Evolutionary conservation across 345 rosid genomes (phyloP).

Genomic region (Boechera stricta): DNA sequence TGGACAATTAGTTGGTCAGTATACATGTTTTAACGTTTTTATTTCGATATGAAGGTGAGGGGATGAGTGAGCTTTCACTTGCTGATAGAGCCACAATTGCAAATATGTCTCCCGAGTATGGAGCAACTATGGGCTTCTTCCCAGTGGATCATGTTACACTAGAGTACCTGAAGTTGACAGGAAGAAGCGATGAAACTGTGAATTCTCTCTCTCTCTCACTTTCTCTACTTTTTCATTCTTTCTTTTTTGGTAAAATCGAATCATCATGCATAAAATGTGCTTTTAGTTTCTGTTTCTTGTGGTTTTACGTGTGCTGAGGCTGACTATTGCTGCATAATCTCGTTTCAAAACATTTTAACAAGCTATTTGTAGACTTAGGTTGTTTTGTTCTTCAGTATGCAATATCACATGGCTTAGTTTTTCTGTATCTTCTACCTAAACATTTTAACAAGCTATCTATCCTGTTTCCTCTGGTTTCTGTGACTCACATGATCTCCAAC

Average conservation of each 20-base stretch:
- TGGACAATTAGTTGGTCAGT: neutral
- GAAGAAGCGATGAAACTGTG: constrained; percentile 89
- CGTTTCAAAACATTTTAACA: neutral
- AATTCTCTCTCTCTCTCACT: constrained; percentile 41
- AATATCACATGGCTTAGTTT: neutral
- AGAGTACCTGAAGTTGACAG: constrained; percentile 85
- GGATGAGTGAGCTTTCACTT: constrained; percentile 79
- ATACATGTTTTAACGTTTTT: constrained; percentile 6
- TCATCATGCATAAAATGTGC: constrained; percentile 11
- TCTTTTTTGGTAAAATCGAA: neutral
- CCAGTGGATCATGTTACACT: constrained; percentile 91
- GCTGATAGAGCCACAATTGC: constrained; percentile 95
- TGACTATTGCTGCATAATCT: neutral
- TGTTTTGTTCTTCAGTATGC: constrained; percentile 17
- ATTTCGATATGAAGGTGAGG: constrained; percentile 61
- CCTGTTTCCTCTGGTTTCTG: constrained; percentile 13
- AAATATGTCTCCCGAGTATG: constrained; percentile 97
- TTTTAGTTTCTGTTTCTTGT: constrained; percentile 16
- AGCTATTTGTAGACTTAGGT: neutral
- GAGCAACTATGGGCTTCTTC: constrained; percentile 98
- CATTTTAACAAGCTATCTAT: neutral
- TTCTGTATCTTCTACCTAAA: neutral
- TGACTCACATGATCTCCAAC: constrained; percentile 14
- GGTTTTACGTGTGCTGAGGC: constrained; percentile 12
- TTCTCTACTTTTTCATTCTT: constrained; percentile 12